phyloP scores from a whole-genome alignment of 257 asterid species.

The Penstemon davidsonii region DNA sequence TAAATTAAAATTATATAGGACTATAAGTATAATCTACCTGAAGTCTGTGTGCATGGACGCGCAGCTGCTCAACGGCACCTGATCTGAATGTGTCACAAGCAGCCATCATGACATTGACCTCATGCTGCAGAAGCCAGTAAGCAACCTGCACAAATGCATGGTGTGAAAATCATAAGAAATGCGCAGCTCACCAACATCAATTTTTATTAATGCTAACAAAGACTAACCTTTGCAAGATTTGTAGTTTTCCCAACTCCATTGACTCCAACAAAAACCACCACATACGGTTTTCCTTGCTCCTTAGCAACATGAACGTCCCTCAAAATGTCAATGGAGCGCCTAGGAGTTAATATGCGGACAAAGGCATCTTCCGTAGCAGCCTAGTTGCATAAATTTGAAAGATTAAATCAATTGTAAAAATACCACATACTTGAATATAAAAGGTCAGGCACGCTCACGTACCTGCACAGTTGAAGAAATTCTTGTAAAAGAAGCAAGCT shows the following conservation, averaged over 20 bases:
- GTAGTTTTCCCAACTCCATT: slow-evolving; percentile 98
- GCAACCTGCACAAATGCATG: slow-evolving; percentile 30
- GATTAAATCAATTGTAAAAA: background rate
- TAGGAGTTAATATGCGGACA: slow-evolving; percentile 93
- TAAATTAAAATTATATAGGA: background rate
- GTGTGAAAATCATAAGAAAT: too few relatives aligned
- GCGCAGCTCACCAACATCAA: too few relatives aligned
- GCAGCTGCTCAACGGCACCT: slow-evolving; percentile 98
- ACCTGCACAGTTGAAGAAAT: slow-evolving; percentile 95
- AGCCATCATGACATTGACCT: slow-evolving; percentile 90
- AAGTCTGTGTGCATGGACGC: slow-evolving; percentile 93
- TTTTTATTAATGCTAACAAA: too few relatives aligned
- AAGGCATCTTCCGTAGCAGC: slow-evolving; percentile 99
- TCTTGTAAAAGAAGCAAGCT: slow-evolving; percentile 83
- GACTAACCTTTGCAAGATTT: slow-evolving; percentile 87
- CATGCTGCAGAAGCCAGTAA: slow-evolving; percentile 94
- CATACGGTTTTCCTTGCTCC: slow-evolving; percentile 94
- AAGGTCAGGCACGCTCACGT: slow-evolving; percentile 15
- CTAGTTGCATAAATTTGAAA: slow-evolving; percentile 41
- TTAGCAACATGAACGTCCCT: slow-evolving; percentile 94
- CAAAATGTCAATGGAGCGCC: slow-evolving; percentile 88
- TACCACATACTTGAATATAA: background rate
- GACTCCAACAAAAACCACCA: slow-evolving; percentile 97
- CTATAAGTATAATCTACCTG: slow-evolving; percentile 47
- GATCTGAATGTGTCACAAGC: slow-evolving; percentile 99